These are phyloP conservation scores for Amanita fuliginea DNA, from an alignment of 768 basidiomycete species.

Conservation along the genomic window DNA sequence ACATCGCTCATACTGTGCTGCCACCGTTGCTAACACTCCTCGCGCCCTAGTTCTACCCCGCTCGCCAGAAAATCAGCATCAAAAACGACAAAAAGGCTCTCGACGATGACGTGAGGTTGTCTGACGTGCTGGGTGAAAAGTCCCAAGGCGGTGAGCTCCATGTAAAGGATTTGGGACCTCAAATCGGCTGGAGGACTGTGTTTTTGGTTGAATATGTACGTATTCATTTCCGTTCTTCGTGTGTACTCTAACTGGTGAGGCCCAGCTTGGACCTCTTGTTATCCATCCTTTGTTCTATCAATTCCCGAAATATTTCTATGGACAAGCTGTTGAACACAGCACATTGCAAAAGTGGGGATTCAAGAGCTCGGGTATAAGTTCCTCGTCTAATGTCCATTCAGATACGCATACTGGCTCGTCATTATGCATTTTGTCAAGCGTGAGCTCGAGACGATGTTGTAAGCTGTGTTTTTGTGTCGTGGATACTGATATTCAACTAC, in stretches of 20 bases:
- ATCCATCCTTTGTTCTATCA: conserved; percentile 82
- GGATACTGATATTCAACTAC: background rate
- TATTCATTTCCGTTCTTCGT: conserved; percentile 3
- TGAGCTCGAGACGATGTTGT: conserved; percentile 88
- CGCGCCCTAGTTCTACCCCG: conserved; percentile 48
- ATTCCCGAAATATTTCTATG: conserved; percentile 61
- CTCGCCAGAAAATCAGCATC: conserved; percentile 65
- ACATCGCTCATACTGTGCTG: background rate
- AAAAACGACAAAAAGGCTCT: conserved; percentile 53
- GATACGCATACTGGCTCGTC: conserved; percentile 64
- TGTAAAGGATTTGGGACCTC: conserved; percentile 87
- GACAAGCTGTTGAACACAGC: conserved; percentile 60
- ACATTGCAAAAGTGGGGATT: conserved; percentile 56
- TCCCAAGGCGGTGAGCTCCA: conserved; percentile 51
- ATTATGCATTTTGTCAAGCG: conserved; percentile 87
- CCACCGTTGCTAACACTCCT: background rate
- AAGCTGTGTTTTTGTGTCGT: conserved; percentile 15
- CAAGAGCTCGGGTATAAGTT: background rate
- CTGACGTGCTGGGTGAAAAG: conserved; percentile 36
- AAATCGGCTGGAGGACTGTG: conserved; percentile 81
- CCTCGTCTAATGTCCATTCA: conserved; percentile 8
- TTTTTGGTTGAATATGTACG: conserved; percentile 94
- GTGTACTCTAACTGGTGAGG: background rate
- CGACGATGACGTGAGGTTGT: conserved; percentile 51
- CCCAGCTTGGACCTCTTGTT: conserved; percentile 74